Conservation (phyloP, 1,284 basidiomycete species). For the Gymnopus androsaceus region DNA sequence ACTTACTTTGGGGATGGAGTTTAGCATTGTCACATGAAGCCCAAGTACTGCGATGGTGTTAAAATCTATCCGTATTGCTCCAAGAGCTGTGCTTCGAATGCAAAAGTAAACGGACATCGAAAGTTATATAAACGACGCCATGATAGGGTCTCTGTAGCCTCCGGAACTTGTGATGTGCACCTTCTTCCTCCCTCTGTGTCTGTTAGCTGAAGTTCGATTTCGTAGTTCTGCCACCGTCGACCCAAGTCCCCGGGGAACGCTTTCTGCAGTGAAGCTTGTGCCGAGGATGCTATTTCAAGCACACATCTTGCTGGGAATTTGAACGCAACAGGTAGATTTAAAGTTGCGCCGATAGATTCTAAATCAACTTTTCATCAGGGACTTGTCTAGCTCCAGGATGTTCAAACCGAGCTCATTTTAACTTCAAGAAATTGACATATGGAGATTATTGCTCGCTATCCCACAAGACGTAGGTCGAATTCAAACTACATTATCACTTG, state of each 20-base stretch:
- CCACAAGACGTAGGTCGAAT: slow-evolving; percentile 47
- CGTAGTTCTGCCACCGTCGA: slow-evolving; percentile 43
- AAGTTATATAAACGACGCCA: neutral
- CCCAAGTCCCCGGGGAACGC: slow-evolving; percentile 59
- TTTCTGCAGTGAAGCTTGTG: slow-evolving; percentile 61
- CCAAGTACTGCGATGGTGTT: slow-evolving; percentile 41
- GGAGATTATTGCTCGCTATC: slow-evolving; percentile 50
- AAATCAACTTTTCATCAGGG: too few relatives aligned
- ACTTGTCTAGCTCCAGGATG: slow-evolving; percentile 56
- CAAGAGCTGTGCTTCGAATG: slow-evolving; percentile 55
- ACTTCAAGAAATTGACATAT: slow-evolving; percentile 32
- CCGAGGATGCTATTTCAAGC: slow-evolving; percentile 38
- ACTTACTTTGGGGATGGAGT: neutral
- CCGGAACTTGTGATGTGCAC: slow-evolving; percentile 16
- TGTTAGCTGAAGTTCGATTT: neutral
- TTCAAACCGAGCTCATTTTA: slow-evolving; percentile 43
- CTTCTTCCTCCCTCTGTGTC: too few relatives aligned
- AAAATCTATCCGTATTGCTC: slow-evolving; percentile 52
- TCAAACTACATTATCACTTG: neutral
- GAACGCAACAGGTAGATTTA: slow-evolving; percentile 20
- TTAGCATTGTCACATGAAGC: slow-evolving; percentile 52
- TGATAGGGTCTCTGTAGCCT: neutral
- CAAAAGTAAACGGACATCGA: slow-evolving; percentile 20
- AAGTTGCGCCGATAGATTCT: neutral
- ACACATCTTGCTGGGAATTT: slow-evolving; percentile 13